Base-by-base conservation (phyloP, 495 filamentous ascomycete genomes). In the Tetracladium marchalianum region DNA sequence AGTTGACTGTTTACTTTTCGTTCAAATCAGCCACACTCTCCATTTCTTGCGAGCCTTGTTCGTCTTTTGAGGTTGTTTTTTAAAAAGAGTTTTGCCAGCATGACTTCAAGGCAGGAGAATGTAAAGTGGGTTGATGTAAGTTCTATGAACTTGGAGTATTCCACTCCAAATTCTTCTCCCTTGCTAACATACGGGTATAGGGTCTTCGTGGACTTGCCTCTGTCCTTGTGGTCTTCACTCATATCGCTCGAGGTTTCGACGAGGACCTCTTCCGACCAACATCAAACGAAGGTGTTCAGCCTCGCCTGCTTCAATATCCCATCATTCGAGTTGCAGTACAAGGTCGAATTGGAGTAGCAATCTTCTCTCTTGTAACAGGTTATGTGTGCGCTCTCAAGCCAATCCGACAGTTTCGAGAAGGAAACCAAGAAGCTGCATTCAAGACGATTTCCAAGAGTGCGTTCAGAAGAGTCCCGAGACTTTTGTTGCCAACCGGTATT, bases 41-140 rank as follows among this genome's bases (percentile, higher is more conserved):
- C n/a, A n/a, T n/a, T n/a, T n/a, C n/a, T n/a, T n/a, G n/a, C n/a
- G n/a, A n/a, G n/a, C n/a, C n/a, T n/a, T n/a, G n/a, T 27, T 27
- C 22, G 22, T 3, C 7, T 27, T 27, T 27, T 27, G 22, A 3
- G 22, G 22, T 3, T 7, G 22, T 27, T 27, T 3, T 27, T 27
- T 7, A 27, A 7, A 27, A 27, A 27, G 7, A 27, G 22, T 27
- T 7, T 27, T 7, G 22, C 22, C 52, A 61, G 35, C 15, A 71
- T 71, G 67, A 58, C 63, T 42, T 62, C 58, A 24, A 63, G 53
- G 47, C 64, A 66, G 47, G 76, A 77, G 54, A 78, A 78, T 49
- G 77, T 84, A 19, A 81, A 81, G 66, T 84, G 80, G 80, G 77
- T 82, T 33, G 80, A 84, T 71, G 78, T 80, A 62, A 53, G 75